These are phyloP conservation scores for Globisporangium paddicum DNA, from an alignment of 352 stramenopile genomes.

Conservation along the genomic window DNA sequence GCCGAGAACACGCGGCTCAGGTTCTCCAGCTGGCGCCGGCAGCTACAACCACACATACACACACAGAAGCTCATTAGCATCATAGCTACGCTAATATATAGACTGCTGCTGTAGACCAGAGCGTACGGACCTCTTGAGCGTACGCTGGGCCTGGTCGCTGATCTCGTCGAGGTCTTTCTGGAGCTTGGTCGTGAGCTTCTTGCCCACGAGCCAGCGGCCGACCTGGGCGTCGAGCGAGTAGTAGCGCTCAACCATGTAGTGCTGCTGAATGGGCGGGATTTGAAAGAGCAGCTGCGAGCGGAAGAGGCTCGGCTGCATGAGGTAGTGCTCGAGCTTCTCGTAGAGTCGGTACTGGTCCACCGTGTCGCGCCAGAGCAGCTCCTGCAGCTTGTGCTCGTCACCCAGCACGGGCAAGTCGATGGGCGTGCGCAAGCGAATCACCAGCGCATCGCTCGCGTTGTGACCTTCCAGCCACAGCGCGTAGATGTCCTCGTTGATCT, in stretches of 20 bases:
- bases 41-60: conserved; percentile 24
- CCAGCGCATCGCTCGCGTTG: conserved; percentile 53
- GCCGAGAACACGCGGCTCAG: conserved; percentile 65
- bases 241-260: conserved; percentile 82
- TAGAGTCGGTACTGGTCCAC: conserved; percentile 84
- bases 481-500: conserved; percentile 75
- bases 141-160: conserved; percentile 55
- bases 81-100: too few relatives aligned
- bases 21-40: conserved; percentile 74
- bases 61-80: background rate
- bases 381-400: conserved; percentile 46
- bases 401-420: conserved; percentile 44
- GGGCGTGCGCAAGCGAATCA: conserved; percentile 42
- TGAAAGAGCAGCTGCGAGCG: conserved; percentile 79
- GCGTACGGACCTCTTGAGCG: conserved; percentile 39
- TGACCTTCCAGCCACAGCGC: conserved; percentile 73
- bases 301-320: conserved; percentile 76
- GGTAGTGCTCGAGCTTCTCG: conserved; percentile 80
- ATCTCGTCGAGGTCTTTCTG: conserved; percentile 87
- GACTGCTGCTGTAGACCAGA: too few relatives aligned
- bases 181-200: conserved; percentile 76
- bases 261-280: conserved; percentile 68
- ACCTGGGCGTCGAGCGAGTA: conserved; percentile 70
- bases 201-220: conserved; percentile 68
- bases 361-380: conserved; percentile 74